These are phyloP conservation scores for Aspergillus wentii DNA, from an alignment of 495 filamentous ascomycete genomes.

Conservation along the genomic window DNA sequence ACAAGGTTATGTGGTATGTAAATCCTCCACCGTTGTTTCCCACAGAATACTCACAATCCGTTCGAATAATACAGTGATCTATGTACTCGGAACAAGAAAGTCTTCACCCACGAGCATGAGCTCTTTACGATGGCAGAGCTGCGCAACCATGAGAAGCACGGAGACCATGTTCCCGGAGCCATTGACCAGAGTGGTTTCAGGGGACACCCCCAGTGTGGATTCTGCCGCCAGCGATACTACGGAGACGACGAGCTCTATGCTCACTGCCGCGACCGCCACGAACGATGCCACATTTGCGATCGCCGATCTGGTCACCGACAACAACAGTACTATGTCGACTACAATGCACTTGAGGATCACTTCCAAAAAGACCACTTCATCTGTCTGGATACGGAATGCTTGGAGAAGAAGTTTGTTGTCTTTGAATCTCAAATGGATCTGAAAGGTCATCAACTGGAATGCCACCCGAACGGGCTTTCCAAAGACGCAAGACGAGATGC, in stretches of 20 bases:
- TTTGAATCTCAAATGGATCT: constrained; percentile 93
- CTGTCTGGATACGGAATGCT: constrained; percentile 78
- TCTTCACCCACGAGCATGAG: constrained; percentile 96
- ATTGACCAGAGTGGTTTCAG: constrained; percentile 93
- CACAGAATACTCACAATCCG: no score
- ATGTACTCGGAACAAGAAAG: constrained; percentile 92
- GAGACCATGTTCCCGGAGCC: constrained; percentile 87
- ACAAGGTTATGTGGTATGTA: constrained; percentile 80
- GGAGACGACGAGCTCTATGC: constrained; percentile 91
- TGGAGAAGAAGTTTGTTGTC: constrained; percentile 98
- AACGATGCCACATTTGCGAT: constrained; percentile 94
- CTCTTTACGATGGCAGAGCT: constrained; percentile 82
- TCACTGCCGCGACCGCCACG: constrained; percentile 89
- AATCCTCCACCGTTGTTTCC: no score
- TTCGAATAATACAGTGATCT: constrained; percentile 59
- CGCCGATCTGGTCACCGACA: constrained; percentile 60
- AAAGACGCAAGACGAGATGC: constrained; percentile 85
- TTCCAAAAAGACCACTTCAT: constrained; percentile 84
- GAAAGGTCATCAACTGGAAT: constrained; percentile 77
- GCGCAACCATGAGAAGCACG: constrained; percentile 80
- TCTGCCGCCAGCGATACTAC: constrained; percentile 90
- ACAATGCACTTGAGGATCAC: constrained; percentile 76
- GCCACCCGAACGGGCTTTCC: constrained; percentile 68
- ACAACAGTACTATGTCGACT: constrained; percentile 85
- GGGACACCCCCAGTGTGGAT: constrained; percentile 90